Base-by-base conservation (phyloP, 2,329 filamentous ascomycete genomes). In the Penicillium sp. region DNA sequence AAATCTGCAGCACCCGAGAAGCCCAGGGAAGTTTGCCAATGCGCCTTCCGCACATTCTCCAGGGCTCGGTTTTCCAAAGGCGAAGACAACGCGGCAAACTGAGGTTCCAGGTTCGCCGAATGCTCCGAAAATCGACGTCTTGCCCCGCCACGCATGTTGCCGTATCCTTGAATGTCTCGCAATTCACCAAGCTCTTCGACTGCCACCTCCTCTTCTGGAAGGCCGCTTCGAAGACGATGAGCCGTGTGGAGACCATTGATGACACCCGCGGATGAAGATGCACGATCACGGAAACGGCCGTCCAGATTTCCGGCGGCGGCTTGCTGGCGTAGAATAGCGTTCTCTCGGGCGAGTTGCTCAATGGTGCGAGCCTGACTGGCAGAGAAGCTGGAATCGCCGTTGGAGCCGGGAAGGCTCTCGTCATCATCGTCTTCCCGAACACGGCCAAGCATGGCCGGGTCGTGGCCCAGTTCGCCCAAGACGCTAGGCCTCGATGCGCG, bases 401-500 rank as follows among this genome's bases (percentile, higher is more conserved):
- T 70, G 3, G 72, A 68, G 12, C 63, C 66, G 45, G 64, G 66
- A 4, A 63, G 57, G 38, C 66, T 69, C 42, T 69, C 67, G 39
- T 70, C 72, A 50, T 75, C 73, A 25, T 76, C 74, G 32, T 75
- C 73, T 57, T 77, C 74, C 39, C 71, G 68, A 42, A 77, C 67
- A 40, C 71, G 73, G 28, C 69, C 73, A 5, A 77, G 65, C 38
- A 69, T 69, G 9, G 68, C 69, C 25, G 71, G 62, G 50, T 77
- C 74, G 47, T 74, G 70, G 2, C 70, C 69, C 9, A 74, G 52
- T 43, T 73, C 73, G 9, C 72, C 72, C 7, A 76, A 63, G 34
- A 76, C 61, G 47, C 71, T 74, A 35, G 73, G 71, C 26, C 74
- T 82, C 11, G 90, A 94, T 4, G 88, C 86, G 33, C 89, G 82